These are phyloP conservation scores for Oryza officinalis DNA, from an alignment of 176 grass and related monocot species.

Conservation along the genomic window DNA sequence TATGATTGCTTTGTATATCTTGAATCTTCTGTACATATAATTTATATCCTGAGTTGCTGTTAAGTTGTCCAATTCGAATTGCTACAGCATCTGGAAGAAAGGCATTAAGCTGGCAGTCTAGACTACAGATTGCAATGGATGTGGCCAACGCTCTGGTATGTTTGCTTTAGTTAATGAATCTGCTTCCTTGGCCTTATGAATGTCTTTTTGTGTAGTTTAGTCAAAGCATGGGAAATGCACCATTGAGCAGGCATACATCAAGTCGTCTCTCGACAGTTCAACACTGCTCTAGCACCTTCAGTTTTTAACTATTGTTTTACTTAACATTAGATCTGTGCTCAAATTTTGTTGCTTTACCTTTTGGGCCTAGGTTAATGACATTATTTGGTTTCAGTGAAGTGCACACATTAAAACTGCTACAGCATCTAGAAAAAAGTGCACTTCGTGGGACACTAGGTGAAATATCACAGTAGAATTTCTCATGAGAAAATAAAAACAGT, in stretches of 20 bases:
- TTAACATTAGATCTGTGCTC: not conserved
- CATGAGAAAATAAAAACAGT: not conserved
- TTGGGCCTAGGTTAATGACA: not conserved
- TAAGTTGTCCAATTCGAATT: conserved; percentile 23
- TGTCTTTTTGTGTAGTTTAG: not conserved
- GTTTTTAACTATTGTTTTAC: not conserved
- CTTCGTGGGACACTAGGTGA: conserved; percentile 44
- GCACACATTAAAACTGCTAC: not conserved
- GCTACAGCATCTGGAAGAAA: conserved; percentile 65
- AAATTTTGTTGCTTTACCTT: not conserved
- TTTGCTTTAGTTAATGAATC: not conserved
- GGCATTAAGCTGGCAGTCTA: conserved; percentile 69
- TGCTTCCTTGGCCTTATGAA: not conserved
- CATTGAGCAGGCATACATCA: not conserved
- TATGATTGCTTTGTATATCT: conserved; percentile 38
- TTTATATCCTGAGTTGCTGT: conserved; percentile 13
- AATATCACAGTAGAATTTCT: conserved; percentile 37
- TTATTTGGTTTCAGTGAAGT: not conserved
- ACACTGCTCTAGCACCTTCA: not conserved
- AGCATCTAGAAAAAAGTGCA: conserved; percentile 31
- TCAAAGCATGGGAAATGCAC: not conserved
- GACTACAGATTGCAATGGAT: conserved; percentile 84
- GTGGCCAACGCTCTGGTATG: conserved; percentile 96
- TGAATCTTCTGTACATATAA: conserved; percentile 11
- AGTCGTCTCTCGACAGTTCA: not conserved